These are phyloP conservation scores for Orobanche coerulescens DNA, from an alignment of 257 asterid species.

Conservation along the genomic window DNA sequence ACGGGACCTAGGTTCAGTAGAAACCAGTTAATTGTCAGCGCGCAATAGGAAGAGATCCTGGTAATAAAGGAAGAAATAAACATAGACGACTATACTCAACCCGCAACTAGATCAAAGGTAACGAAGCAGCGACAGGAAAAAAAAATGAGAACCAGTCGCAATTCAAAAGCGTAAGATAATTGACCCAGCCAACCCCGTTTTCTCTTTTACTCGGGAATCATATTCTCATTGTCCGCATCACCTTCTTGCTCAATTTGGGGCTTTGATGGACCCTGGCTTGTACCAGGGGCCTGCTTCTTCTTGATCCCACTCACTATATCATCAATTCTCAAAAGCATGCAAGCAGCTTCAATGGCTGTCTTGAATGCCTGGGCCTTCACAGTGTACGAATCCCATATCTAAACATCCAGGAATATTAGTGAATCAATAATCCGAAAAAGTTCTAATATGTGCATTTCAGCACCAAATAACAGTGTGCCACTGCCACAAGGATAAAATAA, in stretches of 20 bases:
- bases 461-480: too few species aligned
- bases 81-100: not conserved
- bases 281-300: slow-evolving; percentile 80
- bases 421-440: not conserved
- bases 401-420: slow-evolving; percentile 12
- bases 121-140: not conserved
- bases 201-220: slow-evolving; percentile 73
- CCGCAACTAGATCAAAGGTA: not conserved
- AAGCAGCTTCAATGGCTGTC: slow-evolving; percentile 93
- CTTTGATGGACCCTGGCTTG: slow-evolving; percentile 57
- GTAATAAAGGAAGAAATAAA: not conserved
- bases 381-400: slow-evolving; percentile 96
- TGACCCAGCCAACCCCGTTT: slow-evolving; percentile 3
- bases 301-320: slow-evolving; percentile 94
- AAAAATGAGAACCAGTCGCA: not conserved
- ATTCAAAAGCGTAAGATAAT: not conserved
- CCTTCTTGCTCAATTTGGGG: slow-evolving; percentile 72
- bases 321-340: slow-evolving; percentile 92
- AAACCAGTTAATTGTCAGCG: not conserved
- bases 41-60: not conserved
- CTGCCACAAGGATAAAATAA: too few species aligned
- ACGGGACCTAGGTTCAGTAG: not conserved
- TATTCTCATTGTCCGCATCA: slow-evolving; percentile 79
- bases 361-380: slow-evolving; percentile 92
- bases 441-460: too few species aligned